These are phyloP conservation scores for Solanum hybrid DNA, from an alignment of 305 asterid species.

Conservation along the genomic window DNA sequence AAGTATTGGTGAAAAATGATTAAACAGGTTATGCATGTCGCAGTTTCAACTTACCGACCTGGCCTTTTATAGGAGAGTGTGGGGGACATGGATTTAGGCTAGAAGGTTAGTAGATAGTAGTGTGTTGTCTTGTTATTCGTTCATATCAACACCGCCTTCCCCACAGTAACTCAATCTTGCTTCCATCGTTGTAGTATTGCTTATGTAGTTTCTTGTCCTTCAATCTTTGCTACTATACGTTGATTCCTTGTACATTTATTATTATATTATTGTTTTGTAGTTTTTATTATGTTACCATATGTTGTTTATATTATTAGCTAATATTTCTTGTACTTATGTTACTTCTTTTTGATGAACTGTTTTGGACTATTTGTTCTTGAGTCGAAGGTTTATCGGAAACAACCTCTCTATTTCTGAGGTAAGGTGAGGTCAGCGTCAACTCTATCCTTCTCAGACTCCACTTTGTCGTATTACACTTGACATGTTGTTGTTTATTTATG, in stretches of 20 bases:
- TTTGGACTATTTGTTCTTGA: neutral
- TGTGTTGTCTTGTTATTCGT: neutral
- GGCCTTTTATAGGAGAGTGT: neutral
- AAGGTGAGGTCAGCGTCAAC: neutral
- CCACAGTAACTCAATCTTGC: neutral
- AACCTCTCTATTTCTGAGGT: neutral
- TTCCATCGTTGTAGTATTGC: neutral
- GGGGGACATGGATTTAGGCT: neutral
- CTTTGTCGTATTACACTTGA: neutral
- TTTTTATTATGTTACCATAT: neutral
- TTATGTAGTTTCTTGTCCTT: neutral
- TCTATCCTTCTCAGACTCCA: neutral
- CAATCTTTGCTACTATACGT: neutral
- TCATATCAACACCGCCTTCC: neutral
- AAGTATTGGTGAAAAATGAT: neutral
- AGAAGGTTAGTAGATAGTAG: neutral
- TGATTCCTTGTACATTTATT: neutral
- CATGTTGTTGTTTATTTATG: neutral
- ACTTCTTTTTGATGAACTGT: neutral
- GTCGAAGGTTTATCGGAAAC: neutral
- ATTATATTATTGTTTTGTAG: neutral
- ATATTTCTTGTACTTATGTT: neutral
- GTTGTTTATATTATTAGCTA: neutral
- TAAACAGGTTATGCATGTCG: neutral
- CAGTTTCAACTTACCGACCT: neutral